These are phyloP conservation scores for Epithemia pelagica DNA, from an alignment of 108 stramenopile genomes.

Conservation along the genomic window DNA sequence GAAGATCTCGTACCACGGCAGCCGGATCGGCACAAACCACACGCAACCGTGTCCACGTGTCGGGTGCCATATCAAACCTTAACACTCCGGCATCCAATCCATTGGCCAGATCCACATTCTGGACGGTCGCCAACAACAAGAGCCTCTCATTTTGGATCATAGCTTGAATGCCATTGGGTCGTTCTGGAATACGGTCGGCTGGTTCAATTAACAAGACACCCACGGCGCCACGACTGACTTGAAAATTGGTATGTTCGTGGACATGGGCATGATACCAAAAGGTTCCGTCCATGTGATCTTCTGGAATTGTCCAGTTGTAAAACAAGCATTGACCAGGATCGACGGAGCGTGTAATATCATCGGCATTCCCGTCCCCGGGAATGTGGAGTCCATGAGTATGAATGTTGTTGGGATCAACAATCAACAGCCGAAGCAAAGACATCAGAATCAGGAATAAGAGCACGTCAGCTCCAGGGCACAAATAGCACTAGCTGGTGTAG, in stretches of 20 bases:
- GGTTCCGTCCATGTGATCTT: conserved; percentile 27
- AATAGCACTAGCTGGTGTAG: no score
- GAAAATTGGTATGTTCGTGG: conserved; percentile 14
- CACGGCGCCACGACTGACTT: conserved; percentile 28
- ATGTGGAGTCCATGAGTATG: conserved; percentile 21
- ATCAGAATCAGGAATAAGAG: no score
- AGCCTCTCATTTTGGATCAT: no score
- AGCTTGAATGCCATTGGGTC: no score
- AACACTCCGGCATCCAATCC: no score
- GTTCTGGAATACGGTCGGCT: not conserved
- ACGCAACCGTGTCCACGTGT: conserved; percentile 25
- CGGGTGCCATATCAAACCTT: no score
- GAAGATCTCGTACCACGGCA: conserved; percentile 11
- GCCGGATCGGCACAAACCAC: conserved; percentile 18
- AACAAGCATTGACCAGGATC: conserved; percentile 20
- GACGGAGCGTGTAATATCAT: conserved; percentile 21
- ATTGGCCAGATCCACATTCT: conserved; percentile 5
- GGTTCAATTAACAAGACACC: conserved; percentile 32
- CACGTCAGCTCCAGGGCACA: no score
- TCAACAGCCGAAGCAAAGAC: no score
- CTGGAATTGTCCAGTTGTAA: conserved; percentile 18
- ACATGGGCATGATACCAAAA: conserved; percentile 38
- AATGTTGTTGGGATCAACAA: conserved; percentile 9
- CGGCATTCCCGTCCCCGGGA: conserved; percentile 16
- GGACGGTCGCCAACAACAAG: not conserved